Percentiles rank a stretch among this genome's conserved stretches.
Conservation (phyloP, 768 basidiomycete genomes). For the Hygrophorus pudorinus region DNA sequence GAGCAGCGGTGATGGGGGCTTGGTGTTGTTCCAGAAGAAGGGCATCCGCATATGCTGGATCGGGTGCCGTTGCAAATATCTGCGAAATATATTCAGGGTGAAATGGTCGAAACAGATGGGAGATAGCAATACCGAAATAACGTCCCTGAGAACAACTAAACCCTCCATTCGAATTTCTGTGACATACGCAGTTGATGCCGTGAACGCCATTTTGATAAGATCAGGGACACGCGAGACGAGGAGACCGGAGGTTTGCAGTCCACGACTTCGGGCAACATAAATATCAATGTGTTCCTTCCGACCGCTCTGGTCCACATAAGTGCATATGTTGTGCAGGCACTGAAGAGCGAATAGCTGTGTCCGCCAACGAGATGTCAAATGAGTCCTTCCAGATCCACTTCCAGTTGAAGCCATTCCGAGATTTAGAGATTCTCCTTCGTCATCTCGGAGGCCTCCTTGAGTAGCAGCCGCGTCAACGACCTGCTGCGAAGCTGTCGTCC, state of each 20-base stretch:
- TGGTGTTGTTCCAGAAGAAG: conserved; percentile 94
- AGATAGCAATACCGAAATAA: conserved; percentile 62
- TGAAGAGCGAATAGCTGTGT: conserved; percentile 92
- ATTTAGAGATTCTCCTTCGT: conserved; percentile 90
- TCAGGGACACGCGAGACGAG: conserved; percentile 84
- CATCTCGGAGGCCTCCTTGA: conserved; percentile 53
- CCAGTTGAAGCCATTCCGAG: conserved; percentile 38
- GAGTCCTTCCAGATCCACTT: conserved; percentile 25
- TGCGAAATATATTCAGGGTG: conserved; percentile 21
- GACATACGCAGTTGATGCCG: conserved; percentile 92
- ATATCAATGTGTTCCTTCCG: conserved; percentile 80
- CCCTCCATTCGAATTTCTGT: conserved; percentile 93
- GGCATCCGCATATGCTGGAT: conserved; percentile 88
- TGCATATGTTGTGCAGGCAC: conserved; percentile 85
- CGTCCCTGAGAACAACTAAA: conserved; percentile 78
- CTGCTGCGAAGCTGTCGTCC: conserved; percentile 79
- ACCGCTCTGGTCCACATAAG: conserved; percentile 60
- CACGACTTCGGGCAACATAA: conserved; percentile 50
- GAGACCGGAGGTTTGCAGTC: conserved; percentile 48
- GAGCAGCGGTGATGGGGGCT: conserved; percentile 93
- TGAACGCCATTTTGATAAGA: conserved; percentile 96
- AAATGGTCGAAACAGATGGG: neutral
- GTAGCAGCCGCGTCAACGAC: conserved; percentile 52
- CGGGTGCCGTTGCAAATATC: conserved; percentile 81
- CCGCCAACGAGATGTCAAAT: conserved; percentile 79